Percentiles rank a stretch among this genome's conserved stretches.
Conservation (phyloP, 2,329 filamentous ascomycete species). For the Beauveria varroae region DNA sequence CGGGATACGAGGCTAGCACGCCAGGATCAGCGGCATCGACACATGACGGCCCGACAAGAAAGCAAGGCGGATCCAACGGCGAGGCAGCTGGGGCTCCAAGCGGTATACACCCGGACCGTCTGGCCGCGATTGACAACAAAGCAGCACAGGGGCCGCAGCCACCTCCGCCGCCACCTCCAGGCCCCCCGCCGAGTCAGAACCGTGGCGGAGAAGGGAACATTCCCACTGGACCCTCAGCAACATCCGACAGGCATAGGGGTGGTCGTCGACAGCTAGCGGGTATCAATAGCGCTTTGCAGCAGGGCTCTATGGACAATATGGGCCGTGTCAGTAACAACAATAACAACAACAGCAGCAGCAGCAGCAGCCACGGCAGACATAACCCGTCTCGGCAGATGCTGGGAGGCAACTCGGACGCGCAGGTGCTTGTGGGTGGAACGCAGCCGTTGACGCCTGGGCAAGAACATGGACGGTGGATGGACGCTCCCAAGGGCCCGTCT, state of each 20-base stretch:
- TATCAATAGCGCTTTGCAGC: slow-evolving; percentile 52
- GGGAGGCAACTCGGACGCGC: slow-evolving; percentile 44
- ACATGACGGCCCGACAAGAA: slow-evolving; percentile 31
- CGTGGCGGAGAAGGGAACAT: slow-evolving; percentile 22
- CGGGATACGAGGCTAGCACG: slow-evolving; percentile 33
- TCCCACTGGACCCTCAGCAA: slow-evolving; percentile 29
- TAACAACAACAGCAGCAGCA: background rate
- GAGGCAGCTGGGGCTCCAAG: slow-evolving; percentile 19
- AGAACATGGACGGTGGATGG: slow-evolving; percentile 34
- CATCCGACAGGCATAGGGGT: slow-evolving; percentile 31
- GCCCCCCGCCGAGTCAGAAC: slow-evolving; percentile 21
- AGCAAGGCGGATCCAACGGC: slow-evolving; percentile 26
- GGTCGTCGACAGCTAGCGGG: slow-evolving; percentile 48
- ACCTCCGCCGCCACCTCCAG: slow-evolving; percentile 22
- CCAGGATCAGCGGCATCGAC: slow-evolving; percentile 24
- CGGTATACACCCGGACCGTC: slow-evolving; percentile 43
- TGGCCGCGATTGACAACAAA: slow-evolving; percentile 34
- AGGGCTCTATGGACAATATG: slow-evolving; percentile 31
- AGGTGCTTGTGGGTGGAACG: slow-evolving; percentile 48
- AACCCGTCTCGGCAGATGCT: slow-evolving; percentile 34
- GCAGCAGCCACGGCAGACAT: slow-evolving; percentile 17
- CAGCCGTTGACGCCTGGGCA: slow-evolving; percentile 39
- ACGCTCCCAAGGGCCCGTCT: slow-evolving; percentile 23
- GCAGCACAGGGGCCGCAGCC: slow-evolving; percentile 12
- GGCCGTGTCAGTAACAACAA: slow-evolving; percentile 15